Base-by-base conservation (phyloP, 257 asterid genomes). In the Dorcoceras hygrometricum region DNA sequence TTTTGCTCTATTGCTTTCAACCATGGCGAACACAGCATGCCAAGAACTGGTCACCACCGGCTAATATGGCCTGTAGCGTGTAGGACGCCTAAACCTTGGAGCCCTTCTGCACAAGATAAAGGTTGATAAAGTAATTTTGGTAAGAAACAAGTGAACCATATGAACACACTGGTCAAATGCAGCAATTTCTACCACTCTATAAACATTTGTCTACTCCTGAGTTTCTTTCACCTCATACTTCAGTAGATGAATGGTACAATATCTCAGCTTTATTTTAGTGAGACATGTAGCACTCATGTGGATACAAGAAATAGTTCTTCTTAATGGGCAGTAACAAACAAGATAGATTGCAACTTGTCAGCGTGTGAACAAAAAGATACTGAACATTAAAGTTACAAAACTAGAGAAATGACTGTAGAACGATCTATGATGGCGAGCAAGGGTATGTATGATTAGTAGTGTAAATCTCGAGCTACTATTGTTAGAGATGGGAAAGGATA, bases 31-130 rank as follows among this genome's bases (percentile, higher is more conserved):
- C 29, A n/a, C 48, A 43, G 76, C 78, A 73, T 56, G 78, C 64
- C 64, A 66, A 54, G 29, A 39, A 61, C 51, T 65, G 8, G 56
- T 43, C 51, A 26, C 56, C 51, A 9, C 57, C 28, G 68, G 72
- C 75, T 65, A 85, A 77, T 85, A 85, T 27, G 91, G 89, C 32
- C 73, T 76, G 81, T 85, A 85, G 66, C 88, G 91, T 69, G 55
- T 65, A 4, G 84, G 81, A 46, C 76, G 81, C 66, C 86, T 82
- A 66, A 32, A 76, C 82, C 88, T 82, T 6, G 85, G 83, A 59
- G 63, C 53, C 77, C 85, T 85, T 75, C 91, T 85, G 86, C 81
- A 64, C 19, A 62, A 32, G 71, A 67, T 62, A 65, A n/a, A 18
- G 61, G n/a, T 18, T 12, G 24, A n/a, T 48, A 59, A 29, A 20